Conservation (phyloP, 371 early-diverging fungal genomes). For the Funneliformis caledonium region DNA sequence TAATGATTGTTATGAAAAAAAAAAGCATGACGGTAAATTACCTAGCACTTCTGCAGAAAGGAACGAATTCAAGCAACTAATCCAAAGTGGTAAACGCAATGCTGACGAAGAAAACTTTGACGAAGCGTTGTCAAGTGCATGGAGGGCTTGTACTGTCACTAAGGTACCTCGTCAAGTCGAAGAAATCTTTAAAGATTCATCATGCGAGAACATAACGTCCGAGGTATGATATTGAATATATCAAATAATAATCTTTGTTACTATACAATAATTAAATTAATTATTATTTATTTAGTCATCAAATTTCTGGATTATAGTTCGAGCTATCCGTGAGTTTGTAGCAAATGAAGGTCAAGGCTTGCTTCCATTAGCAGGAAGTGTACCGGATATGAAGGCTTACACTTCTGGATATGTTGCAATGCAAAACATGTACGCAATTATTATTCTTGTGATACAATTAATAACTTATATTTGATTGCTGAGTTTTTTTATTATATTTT, state of each 20-base stretch:
- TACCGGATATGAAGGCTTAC: conserved; percentile 97
- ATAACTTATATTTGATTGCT: background rate
- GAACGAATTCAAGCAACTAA: conserved; percentile 66
- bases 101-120: conserved; percentile 87
- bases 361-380: conserved; percentile 83
- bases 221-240: conserved; percentile 50
- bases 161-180: conserved; percentile 57
- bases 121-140: conserved; percentile 74
- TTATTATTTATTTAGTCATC: conserved; percentile 55
- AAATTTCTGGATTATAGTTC: conserved; percentile 85
- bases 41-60: conserved; percentile 68
- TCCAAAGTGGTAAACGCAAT: conserved; percentile 60
- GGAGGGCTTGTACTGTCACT: conserved; percentile 53
- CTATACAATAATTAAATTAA: background rate
- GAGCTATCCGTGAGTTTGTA: conserved; percentile 81
- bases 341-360: conserved; percentile 66
- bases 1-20: background rate
- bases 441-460: too few relatives aligned
- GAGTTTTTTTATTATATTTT: background rate
- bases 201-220: conserved; percentile 54
- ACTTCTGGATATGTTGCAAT: conserved; percentile 82
- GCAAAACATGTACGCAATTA: conserved; percentile 72
- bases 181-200: conserved; percentile 57
- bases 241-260: background rate
- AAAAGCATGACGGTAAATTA: conserved; percentile 54